A percentile compares a stretch with the other conserved stretches of the same genome.
phyloP scores from a whole-genome alignment of 371 early-diverging fungal genomes.

The Saksenaea oblongispora region DNA sequence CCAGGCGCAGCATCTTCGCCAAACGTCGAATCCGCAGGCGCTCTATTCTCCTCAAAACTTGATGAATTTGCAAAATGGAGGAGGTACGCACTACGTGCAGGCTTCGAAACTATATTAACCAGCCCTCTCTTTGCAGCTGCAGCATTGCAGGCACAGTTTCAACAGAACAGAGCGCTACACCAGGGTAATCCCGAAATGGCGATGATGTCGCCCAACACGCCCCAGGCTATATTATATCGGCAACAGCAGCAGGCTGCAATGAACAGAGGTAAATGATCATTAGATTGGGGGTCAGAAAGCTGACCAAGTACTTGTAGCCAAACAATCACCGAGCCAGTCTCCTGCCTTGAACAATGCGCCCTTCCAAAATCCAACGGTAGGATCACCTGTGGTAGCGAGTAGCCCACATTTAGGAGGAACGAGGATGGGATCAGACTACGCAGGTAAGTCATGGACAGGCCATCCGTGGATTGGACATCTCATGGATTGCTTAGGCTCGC shows the following conservation, averaged over 20 bases:
- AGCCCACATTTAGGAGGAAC: constrained; percentile 35
- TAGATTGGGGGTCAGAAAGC: no score
- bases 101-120: constrained; percentile 7
- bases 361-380: constrained; percentile 23
- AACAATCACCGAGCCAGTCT: constrained; percentile 49
- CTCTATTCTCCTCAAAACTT: constrained; percentile 32
- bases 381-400: constrained; percentile 34
- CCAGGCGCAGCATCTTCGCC: constrained; percentile 19
- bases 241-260: constrained; percentile 40
- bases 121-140: constrained; percentile 3
- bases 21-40: constrained; percentile 17
- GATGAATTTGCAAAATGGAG: constrained; percentile 12
- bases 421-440: constrained; percentile 32
- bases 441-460: constrained; percentile 18
- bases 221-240: constrained; percentile 39
- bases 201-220: constrained; percentile 35
- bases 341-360: constrained; percentile 38
- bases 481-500: constrained; percentile 9
- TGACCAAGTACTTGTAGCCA: constrained; percentile 26
- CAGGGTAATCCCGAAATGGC: constrained; percentile 16
- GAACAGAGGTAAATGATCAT: constrained; percentile 39
- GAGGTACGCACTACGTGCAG: not conserved
- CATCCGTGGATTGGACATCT: not conserved
- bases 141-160: constrained; percentile 16
- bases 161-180: constrained; percentile 36